Evolutionary conservation across 176 grass and related monocot species (phyloP), one percentile per base, ranked within the genome.

Genomic region (Triticum turgidum): DNA sequence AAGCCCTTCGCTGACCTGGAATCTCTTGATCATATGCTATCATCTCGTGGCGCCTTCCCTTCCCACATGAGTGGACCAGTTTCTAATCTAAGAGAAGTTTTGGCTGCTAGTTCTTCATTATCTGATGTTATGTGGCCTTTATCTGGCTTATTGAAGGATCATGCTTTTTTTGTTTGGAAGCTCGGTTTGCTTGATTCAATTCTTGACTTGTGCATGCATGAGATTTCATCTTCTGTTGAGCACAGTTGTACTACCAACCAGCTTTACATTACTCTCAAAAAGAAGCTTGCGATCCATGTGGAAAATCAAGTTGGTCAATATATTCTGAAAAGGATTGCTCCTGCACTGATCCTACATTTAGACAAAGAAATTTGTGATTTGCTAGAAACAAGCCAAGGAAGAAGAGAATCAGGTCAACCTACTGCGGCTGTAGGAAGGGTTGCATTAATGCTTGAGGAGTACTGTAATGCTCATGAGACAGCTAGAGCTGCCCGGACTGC

Each of bases 131-230:
- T 90, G 33, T 98, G 96, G 96, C 84, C 81, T 42, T 91, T 92
- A 84, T 47, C 79, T 81, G 86, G 88, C 81, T 89, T 89, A 82
- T 89, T 98, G 80, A 95, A 87, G 71, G 82, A 91, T 78, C 93
- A 89, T 84, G 73, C 79, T 85, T 98, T 98, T 85, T 95, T 98
- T 76, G 87, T 92, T 87, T 98, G 96, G 96, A 90, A 95, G 87
- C 82, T 98, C 37, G 67, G 84, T 86, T 86, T 98, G 75, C 75
- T 98, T 41, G 93, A 93, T 89, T 98, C 91, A 25, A 69, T 94
- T 92, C 88, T 98, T 87, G 91, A 95, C 79, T 82, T 89, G 52
- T 98, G 93, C 78, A 87, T 98, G 86, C 89, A 92, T 76, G 96
- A 95, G 45, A 91, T 95, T 83, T 98, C 96, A 70, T 93, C 91